Conservation (phyloP, 1,139 yeast species). For the Hanseniaspora sp. region DNA sequence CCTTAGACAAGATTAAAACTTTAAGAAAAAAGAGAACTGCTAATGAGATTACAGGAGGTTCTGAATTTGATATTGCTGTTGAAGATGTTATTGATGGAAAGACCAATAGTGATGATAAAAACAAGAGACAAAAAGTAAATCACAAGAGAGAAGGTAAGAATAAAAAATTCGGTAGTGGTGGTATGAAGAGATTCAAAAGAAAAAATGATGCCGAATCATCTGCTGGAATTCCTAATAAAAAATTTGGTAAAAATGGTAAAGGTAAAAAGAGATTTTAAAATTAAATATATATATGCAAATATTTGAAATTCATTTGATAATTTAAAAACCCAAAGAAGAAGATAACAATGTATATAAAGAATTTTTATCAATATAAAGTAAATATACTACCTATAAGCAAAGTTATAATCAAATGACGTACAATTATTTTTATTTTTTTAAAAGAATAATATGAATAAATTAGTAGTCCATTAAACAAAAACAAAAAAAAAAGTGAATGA, state of each 20-base stretch:
- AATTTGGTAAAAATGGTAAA: conserved; percentile 35
- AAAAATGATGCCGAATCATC: conserved; percentile 66
- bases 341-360: no score
- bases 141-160: conserved; percentile 59
- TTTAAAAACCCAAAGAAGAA: no score
- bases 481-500: no score
- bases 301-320: no score
- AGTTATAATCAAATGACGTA: no score
- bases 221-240: conserved; percentile 54
- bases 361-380: no score
- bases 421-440: no score
- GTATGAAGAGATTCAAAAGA: conserved; percentile 63
- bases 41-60: conserved; percentile 49
- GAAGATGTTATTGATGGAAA: conserved; percentile 55
- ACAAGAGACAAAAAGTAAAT: conserved; percentile 43
- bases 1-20: conserved; percentile 79
- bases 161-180: conserved; percentile 60
- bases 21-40: conserved; percentile 78
- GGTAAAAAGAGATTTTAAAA: conserved; percentile 15
- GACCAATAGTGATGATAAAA: conserved; percentile 30
- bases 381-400: no score
- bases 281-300: no score
- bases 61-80: conserved; percentile 56
- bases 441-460: no score
- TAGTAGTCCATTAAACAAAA: no score